A percentile compares a stretch with the other conserved stretches of the same genome.
phyloP scores from a whole-genome alignment of 805 yeast species.

The Monosporozyma unispora region DNA sequence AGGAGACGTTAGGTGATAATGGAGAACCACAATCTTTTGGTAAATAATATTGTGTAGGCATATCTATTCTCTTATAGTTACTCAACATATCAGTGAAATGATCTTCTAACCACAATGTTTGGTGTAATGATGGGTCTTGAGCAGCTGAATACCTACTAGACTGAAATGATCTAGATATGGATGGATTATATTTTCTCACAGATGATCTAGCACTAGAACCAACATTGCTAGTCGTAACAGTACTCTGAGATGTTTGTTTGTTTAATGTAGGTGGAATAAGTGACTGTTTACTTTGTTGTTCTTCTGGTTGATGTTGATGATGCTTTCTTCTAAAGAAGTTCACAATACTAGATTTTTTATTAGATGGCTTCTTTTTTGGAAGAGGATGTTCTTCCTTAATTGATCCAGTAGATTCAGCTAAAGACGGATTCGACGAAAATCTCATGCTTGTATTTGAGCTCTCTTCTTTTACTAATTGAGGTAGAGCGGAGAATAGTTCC shows the following conservation, averaged over 20 bases:
- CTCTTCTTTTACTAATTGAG: not conserved
- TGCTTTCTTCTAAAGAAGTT: slow-evolving; percentile 25
- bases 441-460: not conserved
- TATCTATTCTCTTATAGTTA: slow-evolving; percentile 18
- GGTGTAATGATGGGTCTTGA: not conserved
- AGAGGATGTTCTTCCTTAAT: not conserved
- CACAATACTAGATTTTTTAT: slow-evolving; percentile 20
- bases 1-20: not conserved
- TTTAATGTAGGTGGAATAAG: not conserved
- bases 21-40: slow-evolving; percentile 3
- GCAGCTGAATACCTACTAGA: not conserved
- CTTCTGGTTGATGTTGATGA: slow-evolving; percentile 1
- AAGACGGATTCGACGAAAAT: not conserved
- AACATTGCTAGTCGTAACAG: not conserved
- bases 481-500: not conserved
- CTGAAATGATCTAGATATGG: slow-evolving; percentile 2
- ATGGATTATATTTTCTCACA: not conserved
- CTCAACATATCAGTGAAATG: slow-evolving; percentile 16
- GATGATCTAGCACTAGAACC: not conserved
- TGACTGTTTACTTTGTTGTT: not conserved
- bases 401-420: not conserved
- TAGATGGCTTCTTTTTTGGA: not conserved
- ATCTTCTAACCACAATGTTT: slow-evolving; percentile 16
- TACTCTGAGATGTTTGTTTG: not conserved
- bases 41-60: slow-evolving; percentile 20